A percentile compares a stretch with the other conserved stretches of the same genome.
phyloP scores from a whole-genome alignment of 345 rosid genomes.

The Orychophragmus violaceus region DNA sequence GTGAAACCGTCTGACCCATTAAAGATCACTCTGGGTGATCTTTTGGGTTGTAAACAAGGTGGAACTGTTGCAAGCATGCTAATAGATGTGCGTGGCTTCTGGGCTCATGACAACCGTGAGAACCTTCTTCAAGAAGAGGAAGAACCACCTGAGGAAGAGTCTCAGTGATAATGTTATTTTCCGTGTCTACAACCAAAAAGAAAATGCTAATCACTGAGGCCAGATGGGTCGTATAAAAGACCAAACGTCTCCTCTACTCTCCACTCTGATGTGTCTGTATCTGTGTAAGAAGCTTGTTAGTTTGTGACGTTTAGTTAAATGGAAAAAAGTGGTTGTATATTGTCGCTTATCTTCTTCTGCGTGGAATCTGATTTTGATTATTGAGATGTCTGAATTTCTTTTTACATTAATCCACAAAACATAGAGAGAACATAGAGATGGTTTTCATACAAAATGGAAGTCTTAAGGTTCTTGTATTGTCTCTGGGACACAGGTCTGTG shows the following conservation, averaged over 20 bases:
- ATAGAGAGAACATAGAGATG: background rate
- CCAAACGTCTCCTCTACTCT: slow-evolving; percentile 2
- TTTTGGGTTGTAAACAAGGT: slow-evolving; percentile 89
- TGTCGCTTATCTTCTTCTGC: background rate
- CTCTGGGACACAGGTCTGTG: background rate
- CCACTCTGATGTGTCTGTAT: slow-evolving; percentile 5
- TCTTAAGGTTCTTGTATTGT: background rate
- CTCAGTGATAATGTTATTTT: slow-evolving; percentile 17
- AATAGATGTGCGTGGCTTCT: slow-evolving; percentile 92
- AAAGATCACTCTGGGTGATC: slow-evolving; percentile 62
- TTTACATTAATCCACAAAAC: slow-evolving; percentile 16
- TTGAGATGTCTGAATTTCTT: background rate
- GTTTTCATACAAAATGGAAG: slow-evolving; percentile 7
- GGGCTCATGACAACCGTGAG: slow-evolving; percentile 99
- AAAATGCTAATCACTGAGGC: slow-evolving; percentile 13
- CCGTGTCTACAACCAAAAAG: background rate
- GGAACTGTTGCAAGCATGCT: slow-evolving; percentile 98
- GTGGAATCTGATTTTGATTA: slow-evolving; percentile 1
- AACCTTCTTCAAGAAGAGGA: slow-evolving; percentile 99
- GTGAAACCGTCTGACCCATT: slow-evolving; percentile 87
- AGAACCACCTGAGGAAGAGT: slow-evolving; percentile 74
- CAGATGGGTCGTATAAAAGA: background rate
- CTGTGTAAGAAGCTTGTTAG: slow-evolving; percentile 3
- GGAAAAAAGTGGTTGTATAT: slow-evolving; percentile 9
- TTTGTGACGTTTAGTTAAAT: background rate